Percentiles rank a stretch among this genome's conserved stretches.
These are phyloP conservation scores for Forsythia suspensa DNA, from an alignment of 257 asterid genomes.

Conservation along the genomic window DNA sequence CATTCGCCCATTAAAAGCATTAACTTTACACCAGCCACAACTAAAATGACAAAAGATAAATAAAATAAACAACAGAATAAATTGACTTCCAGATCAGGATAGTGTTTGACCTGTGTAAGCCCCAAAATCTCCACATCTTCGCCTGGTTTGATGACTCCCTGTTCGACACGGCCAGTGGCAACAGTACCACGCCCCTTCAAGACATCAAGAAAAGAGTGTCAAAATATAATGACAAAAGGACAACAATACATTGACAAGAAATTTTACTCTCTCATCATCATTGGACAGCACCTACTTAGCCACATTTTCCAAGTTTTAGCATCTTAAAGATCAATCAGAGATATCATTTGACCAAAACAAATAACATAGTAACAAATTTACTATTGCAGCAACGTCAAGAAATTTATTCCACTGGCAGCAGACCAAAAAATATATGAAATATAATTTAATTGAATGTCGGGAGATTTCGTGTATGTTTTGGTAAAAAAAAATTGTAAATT, in stretches of 20 bases:
- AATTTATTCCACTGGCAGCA: not conserved
- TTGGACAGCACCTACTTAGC: constrained; percentile 4
- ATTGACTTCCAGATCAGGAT: not conserved
- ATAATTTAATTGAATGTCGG: not conserved
- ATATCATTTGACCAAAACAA: not conserved
- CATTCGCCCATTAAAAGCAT: not conserved
- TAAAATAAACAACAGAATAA: not conserved
- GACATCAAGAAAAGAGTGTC: constrained; percentile 25
- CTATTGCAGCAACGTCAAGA: not conserved
- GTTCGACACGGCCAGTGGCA: constrained; percentile 99
- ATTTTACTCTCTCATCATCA: not conserved
- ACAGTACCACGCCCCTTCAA: constrained; percentile 98
- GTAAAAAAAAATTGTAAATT: too few relatives aligned
- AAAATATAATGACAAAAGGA: constrained; percentile 7
- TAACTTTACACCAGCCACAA: not conserved
- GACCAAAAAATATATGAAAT: not conserved
- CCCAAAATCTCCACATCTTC: constrained; percentile 97
- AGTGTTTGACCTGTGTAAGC: constrained; percentile 58
- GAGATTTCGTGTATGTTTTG: not conserved
- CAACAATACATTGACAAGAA: not conserved
- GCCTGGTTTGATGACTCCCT: constrained; percentile 84
- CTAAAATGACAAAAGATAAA: not conserved
- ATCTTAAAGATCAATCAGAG: constrained; percentile 7
- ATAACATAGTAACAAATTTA: not conserved
- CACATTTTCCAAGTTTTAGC: not conserved